Evolutionary conservation across 371 early-diverging fungal genomes (phyloP).

Genomic region (Ecytonucleospora hepatopenaei): DNA sequence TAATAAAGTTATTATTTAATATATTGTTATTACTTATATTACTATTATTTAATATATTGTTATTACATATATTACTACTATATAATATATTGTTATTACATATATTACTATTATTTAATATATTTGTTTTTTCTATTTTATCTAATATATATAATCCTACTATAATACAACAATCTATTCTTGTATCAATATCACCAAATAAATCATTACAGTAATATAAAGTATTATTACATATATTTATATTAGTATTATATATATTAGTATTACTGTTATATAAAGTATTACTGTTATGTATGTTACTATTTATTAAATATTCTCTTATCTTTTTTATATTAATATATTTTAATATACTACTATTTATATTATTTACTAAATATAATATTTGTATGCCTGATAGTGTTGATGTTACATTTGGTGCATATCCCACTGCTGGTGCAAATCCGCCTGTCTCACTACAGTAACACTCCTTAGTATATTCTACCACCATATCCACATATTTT

Average conservation of each 20-base stretch:
- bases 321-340: neutral
- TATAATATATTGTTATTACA: too few relatives aligned
- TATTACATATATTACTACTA: neutral
- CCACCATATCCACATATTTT: too few relatives aligned
- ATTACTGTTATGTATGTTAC: constrained; percentile 68
- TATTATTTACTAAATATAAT: constrained; percentile 50
- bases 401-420: constrained; percentile 76
- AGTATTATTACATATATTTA: constrained; percentile 59
- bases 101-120: neutral
- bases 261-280: constrained; percentile 83
- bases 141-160: constrained; percentile 63
- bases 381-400: constrained; percentile 86
- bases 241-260: too few relatives aligned
- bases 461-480: neutral
- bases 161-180: constrained; percentile 76
- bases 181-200: constrained; percentile 83
- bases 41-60: constrained; percentile 60
- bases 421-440: constrained; percentile 71
- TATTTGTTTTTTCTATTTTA: constrained; percentile 43
- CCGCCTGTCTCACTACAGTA: constrained; percentile 61
- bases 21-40: constrained; percentile 53
- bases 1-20: constrained; percentile 63
- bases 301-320: constrained; percentile 57
- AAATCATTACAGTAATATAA: constrained; percentile 75
- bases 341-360: neutral